phyloP scores from a whole-genome alignment of 257 asterid genomes.

The Salvia splendens region DNA sequence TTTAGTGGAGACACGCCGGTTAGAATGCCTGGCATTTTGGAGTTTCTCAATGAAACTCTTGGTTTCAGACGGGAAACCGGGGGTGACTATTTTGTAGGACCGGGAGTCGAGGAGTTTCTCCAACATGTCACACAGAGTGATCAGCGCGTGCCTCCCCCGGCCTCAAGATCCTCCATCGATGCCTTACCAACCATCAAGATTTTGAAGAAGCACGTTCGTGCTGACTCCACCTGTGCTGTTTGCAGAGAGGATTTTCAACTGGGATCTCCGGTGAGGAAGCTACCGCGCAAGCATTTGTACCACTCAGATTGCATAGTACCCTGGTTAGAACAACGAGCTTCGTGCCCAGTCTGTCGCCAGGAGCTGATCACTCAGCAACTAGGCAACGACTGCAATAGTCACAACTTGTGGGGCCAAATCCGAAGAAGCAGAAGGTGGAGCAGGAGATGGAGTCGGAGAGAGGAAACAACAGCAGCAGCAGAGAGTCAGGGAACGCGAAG shows the following conservation, averaged over 20 bases:
- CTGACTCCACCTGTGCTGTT: conserved; percentile 77
- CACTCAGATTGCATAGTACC: conserved; percentile 88
- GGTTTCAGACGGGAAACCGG: conserved; percentile 83
- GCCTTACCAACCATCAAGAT: conserved; percentile 73
- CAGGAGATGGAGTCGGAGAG: conserved; percentile 47
- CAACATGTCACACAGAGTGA: conserved; percentile 57
- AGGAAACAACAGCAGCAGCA: conserved; percentile 21
- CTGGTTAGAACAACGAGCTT: conserved; percentile 74
- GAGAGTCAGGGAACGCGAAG: conserved; percentile 47
- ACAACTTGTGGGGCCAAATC: conserved; percentile 44
- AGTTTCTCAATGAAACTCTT: conserved; percentile 74
- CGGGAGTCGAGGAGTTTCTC: conserved; percentile 81
- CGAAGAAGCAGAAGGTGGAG: conserved; percentile 58
- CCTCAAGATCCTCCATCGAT: conserved; percentile 70
- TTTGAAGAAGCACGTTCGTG: conserved; percentile 67
- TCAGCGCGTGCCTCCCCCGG: conserved; percentile 71
- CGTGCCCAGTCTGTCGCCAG: conserved; percentile 89
- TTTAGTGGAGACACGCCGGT: conserved; percentile 87
- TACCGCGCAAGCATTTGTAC: conserved; percentile 82
- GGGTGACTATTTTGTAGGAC: conserved; percentile 82
- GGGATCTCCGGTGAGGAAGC: conserved; percentile 64
- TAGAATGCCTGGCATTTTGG: conserved; percentile 64
- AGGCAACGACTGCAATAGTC: conserved; percentile 24
- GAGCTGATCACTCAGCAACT: conserved; percentile 45
- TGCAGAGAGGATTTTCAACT: conserved; percentile 80